phyloP scores from a whole-genome alignment of 768 basidiomycete genomes.

The Boletus rubescentipes region DNA sequence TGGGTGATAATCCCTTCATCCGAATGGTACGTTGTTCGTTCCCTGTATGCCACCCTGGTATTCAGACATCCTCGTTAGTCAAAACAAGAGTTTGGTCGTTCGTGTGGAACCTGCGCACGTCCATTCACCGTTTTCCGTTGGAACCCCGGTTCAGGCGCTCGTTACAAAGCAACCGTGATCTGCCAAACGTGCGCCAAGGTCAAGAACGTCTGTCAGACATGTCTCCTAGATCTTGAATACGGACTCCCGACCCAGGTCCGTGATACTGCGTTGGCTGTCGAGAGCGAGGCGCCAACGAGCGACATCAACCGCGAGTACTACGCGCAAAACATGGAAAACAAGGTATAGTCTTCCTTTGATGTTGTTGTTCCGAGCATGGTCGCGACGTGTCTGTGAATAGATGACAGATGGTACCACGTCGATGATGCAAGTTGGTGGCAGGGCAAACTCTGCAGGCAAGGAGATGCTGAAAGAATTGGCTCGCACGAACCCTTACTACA shows the following conservation, averaged over 20 bases:
- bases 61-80: slow-evolving; percentile 66
- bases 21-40: slow-evolving; percentile 69
- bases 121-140: slow-evolving; percentile 98
- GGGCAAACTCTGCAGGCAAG: slow-evolving; percentile 78
- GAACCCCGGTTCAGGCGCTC: slow-evolving; percentile 92
- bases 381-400: slow-evolving; percentile 37
- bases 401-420: slow-evolving; percentile 67
- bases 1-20: slow-evolving; percentile 89
- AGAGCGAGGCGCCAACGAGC: slow-evolving; percentile 90
- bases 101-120: slow-evolving; percentile 96
- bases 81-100: slow-evolving; percentile 94
- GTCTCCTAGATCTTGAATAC: slow-evolving; percentile 94
- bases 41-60: neutral
- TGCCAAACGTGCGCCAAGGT: slow-evolving; percentile 97
- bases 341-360: slow-evolving; percentile 43
- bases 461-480: slow-evolving; percentile 97
- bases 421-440: slow-evolving; percentile 52
- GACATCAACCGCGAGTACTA: slow-evolving; percentile 97
- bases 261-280: slow-evolving; percentile 86
- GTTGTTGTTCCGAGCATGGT: neutral
- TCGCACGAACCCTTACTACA: slow-evolving; percentile 95
- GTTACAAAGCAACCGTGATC: slow-evolving; percentile 96
- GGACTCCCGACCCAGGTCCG: slow-evolving; percentile 95
- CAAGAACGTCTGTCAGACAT: slow-evolving; percentile 97
- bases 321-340: slow-evolving; percentile 87